Conservation (phyloP, 129 eudicot species). For the Saussurea involucrata region DNA sequence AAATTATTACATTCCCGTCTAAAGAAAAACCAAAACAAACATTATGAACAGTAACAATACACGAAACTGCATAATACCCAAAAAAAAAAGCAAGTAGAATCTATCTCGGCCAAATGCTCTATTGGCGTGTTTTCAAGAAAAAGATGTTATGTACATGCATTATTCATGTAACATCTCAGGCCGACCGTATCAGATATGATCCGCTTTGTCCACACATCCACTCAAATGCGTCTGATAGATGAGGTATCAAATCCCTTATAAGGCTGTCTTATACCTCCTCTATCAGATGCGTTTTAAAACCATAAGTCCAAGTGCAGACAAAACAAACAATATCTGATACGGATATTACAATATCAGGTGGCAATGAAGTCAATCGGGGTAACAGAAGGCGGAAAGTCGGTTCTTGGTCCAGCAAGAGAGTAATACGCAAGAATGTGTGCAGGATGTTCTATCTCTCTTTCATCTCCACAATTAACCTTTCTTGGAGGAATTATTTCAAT, state of each 20-base stretch:
- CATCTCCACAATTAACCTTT: slow-evolving; percentile 34
- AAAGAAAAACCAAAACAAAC: slow-evolving; percentile 7
- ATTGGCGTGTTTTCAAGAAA: slow-evolving; percentile 3
- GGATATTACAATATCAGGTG: not conserved
- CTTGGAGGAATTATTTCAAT: slow-evolving; percentile 86
- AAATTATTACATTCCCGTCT: slow-evolving; percentile 16
- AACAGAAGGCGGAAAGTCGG: slow-evolving; percentile 67
- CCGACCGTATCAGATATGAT: no score
- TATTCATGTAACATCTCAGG: not conserved
- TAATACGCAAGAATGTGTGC: slow-evolving; percentile 90
- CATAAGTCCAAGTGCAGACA: no score
- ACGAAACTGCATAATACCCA: slow-evolving; percentile 4
- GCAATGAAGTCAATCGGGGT: slow-evolving; percentile 36
- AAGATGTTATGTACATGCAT: slow-evolving; percentile 25
- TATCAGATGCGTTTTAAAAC: no score
- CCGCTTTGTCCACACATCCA: no score
- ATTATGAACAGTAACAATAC: slow-evolving; percentile 16
- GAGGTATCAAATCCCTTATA: no score
- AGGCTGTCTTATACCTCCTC: no score
- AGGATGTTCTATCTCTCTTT: slow-evolving; percentile 49
- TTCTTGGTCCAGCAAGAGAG: slow-evolving; percentile 89
- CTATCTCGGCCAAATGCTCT: slow-evolving; percentile 22
- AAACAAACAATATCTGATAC: no score
- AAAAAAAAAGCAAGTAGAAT: not conserved
- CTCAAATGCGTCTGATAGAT: no score